Evolutionary conservation across 139 green algal genomes (phyloP), one percentile per base, ranked within the genome.

Genomic region (Yamagishiella unicocca): DNA sequence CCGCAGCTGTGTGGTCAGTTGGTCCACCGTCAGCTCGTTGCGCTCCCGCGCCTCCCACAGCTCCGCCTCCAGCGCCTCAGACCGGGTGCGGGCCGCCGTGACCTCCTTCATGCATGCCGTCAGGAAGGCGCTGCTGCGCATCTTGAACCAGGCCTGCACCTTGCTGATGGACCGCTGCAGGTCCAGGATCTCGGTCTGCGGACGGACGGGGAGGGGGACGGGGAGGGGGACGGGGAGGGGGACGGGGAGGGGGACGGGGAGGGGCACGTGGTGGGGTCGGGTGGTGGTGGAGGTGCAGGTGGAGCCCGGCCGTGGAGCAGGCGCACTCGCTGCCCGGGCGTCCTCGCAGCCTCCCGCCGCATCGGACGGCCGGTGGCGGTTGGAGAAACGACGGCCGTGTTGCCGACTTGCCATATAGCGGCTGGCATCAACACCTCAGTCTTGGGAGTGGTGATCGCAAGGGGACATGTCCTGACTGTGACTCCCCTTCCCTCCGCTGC

Each of bases 61-160:
- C 55, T 68, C 53, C 50, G 54, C 67, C 83, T 91, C 83, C 68
- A 91, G 84, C 45, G 62, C 73, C 42, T 83, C 46, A 35, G 84
- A 66, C 2, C 62, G 76, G 22, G 22, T 40, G 8, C 75, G 82
- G 8, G 75, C 77, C 17, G 43, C 85, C 17, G 25, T 24, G 46
- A 92, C 89, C 78, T 92, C 83, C 29, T 35, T 55, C 58, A 89
- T 85, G 68, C 83, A 89, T 8, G 78, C 78, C 7, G 71, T 85
- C 14, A 82, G 68, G 68, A 92, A 89, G 31, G 89, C 62, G 45
- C 12, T 45, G 37, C 33, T 70, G 46, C 89, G 89, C 89, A 92
- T 92, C 70, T 85, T 88, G 89, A 92, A 91, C 74, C 75, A 79
- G 19, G 79, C 45, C 62, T 85, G 79, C 40, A 89, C 78, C 76